These are phyloP conservation scores for Candida ascalaphidarum DNA, from an alignment of 805 yeast species.

Conservation along the genomic window DNA sequence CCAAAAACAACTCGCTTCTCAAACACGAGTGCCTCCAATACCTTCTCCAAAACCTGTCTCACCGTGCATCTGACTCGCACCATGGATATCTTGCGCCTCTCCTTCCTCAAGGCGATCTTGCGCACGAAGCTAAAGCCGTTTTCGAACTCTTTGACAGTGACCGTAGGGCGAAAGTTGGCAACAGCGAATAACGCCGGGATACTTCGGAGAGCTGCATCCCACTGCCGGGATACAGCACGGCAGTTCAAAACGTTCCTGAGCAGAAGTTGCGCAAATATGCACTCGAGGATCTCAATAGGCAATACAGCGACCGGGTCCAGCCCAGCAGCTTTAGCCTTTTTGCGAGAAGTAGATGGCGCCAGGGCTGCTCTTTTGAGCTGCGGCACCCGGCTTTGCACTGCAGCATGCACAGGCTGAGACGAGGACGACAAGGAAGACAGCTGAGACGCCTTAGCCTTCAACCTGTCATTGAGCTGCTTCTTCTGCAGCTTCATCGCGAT, in stretches of 20 bases:
- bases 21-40: constrained; percentile 17
- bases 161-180: constrained; percentile 14
- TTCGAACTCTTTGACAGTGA: constrained; percentile 18
- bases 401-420: no score
- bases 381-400: no score
- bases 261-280: constrained; percentile 15
- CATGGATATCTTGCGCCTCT: constrained; percentile 9
- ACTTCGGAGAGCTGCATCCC: constrained; percentile 20
- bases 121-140: constrained; percentile 20
- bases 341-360: no score
- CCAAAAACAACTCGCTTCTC: no score
- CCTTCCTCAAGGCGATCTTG: constrained; percentile 9
- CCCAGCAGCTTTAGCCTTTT: no score
- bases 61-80: constrained; percentile 14
- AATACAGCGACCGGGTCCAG: constrained; percentile 20
- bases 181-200: constrained; percentile 18
- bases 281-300: constrained; percentile 21
- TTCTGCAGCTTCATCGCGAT: constrained; percentile 15
- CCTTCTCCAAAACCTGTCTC: constrained; percentile 16
- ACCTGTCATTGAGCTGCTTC: constrained; percentile 10
- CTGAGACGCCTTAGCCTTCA: constrained; percentile 13
- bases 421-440: no score
- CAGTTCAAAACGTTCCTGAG: constrained; percentile 14
- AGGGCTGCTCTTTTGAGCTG: no score
- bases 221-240: constrained; percentile 22